Conservation (phyloP, 129 eudicot genomes). For the Artemisia argyi region DNA sequence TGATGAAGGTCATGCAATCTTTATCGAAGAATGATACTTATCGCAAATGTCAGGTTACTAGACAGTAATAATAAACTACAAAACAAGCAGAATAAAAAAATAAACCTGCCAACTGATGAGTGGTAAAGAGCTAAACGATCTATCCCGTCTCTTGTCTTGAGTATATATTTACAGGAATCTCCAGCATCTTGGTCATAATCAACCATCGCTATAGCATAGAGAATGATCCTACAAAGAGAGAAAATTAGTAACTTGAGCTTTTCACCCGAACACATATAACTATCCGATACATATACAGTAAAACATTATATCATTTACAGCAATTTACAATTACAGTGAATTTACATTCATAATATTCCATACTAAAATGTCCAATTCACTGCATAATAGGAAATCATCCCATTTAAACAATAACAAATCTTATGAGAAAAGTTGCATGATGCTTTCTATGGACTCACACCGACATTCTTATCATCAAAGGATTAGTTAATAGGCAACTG, state of each 20-base stretch:
- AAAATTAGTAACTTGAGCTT: conserved; percentile 4
- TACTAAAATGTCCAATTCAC: too few species aligned
- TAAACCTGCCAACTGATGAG: conserved; percentile 86
- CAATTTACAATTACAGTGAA: background rate
- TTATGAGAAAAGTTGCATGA: too few species aligned
- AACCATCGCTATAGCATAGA: conserved; percentile 88
- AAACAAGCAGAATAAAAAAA: conserved; percentile 15
- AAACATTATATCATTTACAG: background rate
- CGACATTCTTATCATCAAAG: too few species aligned
- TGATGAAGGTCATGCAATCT: conserved; percentile 8
- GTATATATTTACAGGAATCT: conserved; percentile 53
- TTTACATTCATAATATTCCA: background rate
- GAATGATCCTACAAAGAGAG: conserved; percentile 61
- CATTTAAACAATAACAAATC: too few species aligned
- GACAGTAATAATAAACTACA: background rate
- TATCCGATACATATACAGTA: background rate
- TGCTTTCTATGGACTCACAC: too few species aligned
- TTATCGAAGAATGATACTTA: conserved; percentile 10
- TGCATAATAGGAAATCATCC: too few species aligned
- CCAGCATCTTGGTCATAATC: conserved; percentile 76
- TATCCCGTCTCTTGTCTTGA: conserved; percentile 76
- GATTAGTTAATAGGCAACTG: too few species aligned
- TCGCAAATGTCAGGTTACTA: background rate
- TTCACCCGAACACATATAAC: background rate
- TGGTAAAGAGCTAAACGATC: conserved; percentile 74